These are phyloP conservation scores for Rhynchospora pubera DNA, from an alignment of 176 grass and related monocot genomes.

Conservation along the genomic window DNA sequence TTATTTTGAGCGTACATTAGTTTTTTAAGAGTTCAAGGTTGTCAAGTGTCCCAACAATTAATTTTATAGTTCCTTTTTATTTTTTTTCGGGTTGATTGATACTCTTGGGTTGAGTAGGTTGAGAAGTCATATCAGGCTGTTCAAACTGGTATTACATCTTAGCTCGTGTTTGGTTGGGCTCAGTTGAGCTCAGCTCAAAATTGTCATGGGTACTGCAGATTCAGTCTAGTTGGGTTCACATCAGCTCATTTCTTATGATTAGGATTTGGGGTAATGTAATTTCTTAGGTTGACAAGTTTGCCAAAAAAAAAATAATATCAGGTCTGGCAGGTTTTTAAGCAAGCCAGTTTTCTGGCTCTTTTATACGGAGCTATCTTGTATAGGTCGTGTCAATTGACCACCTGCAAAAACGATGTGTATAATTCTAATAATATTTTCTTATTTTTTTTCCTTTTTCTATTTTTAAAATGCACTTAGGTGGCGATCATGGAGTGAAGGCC, in stretches of 20 bases:
- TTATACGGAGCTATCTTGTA: no score
- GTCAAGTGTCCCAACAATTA: not conserved
- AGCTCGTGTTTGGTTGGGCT: not conserved
- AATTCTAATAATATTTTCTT: not conserved
- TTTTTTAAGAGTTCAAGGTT: not conserved
- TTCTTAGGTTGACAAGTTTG: not conserved
- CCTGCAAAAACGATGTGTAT: not conserved
- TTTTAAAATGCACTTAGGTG: slow-evolving; percentile 36
- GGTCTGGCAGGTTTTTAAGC: not conserved
- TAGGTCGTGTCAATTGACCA: no score
- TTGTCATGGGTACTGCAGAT: not conserved
- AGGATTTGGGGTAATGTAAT: not conserved
- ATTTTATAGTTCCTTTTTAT: not conserved
- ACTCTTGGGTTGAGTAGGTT: not conserved
- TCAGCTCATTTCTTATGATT: not conserved
- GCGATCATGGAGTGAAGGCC: slow-evolving; percentile 79
- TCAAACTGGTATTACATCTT: not conserved
- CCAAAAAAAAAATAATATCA: not conserved
- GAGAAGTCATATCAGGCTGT: not conserved
- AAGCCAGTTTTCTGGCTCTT: no score
- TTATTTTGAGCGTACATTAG: not conserved
- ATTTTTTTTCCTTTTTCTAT: not conserved
- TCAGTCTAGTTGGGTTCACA: not conserved
- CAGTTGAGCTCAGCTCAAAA: not conserved
- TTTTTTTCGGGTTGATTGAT: not conserved